Conservation (phyloP, 2,329 filamentous ascomycete genomes). For the Xylariaceae sp. region DNA sequence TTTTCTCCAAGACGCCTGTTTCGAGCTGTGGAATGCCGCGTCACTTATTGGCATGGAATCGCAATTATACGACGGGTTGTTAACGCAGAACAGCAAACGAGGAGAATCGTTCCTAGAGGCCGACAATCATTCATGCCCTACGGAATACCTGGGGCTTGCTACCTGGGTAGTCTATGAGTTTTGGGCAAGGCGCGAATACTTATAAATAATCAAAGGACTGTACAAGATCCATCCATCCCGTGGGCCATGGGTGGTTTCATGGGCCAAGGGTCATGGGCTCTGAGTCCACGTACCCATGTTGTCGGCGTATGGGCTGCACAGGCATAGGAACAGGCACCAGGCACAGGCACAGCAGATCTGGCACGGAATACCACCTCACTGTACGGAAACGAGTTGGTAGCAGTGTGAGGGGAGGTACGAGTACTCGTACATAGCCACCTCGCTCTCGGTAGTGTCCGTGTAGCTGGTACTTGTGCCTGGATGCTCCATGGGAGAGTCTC, state of each 20-base stretch:
- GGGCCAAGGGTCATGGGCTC: too few relatives aligned
- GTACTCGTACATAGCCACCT: too few relatives aligned
- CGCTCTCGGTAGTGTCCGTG: too few relatives aligned
- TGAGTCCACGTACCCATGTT: too few relatives aligned
- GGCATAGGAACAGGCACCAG: too few relatives aligned
- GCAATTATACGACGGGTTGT: background rate
- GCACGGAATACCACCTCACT: too few relatives aligned
- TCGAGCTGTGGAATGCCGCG: background rate
- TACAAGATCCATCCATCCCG: background rate
- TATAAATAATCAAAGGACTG: background rate
- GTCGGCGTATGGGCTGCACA: too few relatives aligned
- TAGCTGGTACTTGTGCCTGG: background rate
- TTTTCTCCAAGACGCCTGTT: background rate
- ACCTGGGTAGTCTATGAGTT: background rate
- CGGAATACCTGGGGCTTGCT: too few relatives aligned
- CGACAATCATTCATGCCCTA: background rate
- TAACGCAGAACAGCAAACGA: background rate
- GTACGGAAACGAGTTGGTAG: too few relatives aligned
- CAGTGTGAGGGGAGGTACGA: too few relatives aligned
- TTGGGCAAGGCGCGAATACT: background rate
- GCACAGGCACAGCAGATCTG: too few relatives aligned
- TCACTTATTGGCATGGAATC: background rate
- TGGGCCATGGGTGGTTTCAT: background rate
- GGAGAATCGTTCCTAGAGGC: background rate
- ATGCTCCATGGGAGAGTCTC: background rate